Evolutionary conservation across 2,329 filamentous ascomycete genomes (phyloP), one percentile per base, ranked within the genome.

Genomic region (Pseudocercospora pini-densiflorae): DNA sequence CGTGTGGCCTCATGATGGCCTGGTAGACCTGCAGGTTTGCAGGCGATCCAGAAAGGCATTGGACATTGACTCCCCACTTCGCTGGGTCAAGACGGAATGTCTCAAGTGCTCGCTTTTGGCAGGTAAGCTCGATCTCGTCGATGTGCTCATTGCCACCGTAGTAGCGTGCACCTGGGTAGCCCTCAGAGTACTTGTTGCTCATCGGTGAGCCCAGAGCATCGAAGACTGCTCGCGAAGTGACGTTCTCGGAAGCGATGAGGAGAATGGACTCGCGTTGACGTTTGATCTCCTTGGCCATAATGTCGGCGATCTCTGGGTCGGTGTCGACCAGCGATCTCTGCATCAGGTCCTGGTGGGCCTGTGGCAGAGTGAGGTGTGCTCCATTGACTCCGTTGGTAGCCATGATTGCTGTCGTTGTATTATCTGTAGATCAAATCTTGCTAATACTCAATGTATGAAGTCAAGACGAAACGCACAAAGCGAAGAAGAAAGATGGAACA

Each of bases 131-230:
- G 77, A 97, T 93, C 82, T 92, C 87, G 82, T 99, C 95, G 74
- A 99, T 99, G 87, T 95, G 93, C 87, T 99, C 92, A 86, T 99
- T 99, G 79, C 95, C 95, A 79, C 95, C 95, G 79, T 99, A 99
- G 88, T 99, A 99, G 82, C 95, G 91, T 76, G 95, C 95, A 80
- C 95, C 95, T 73, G 95, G 95, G 82, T 97, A 97, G 72, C 95
- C 95, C 87, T 99, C 95, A 19, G 93, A 97, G 88, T 99, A 99
- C 86, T 99, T 99, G 89, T 99, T 84, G 83, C 78, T 93, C 92
- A 95, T 96, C 81, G 92, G 91, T 66, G 90, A 94, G 77, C 95
- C 95, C 72, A 99, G 89, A 68, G 95, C 95, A 84, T 99, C 94
- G 85, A 97, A 97, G 77, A 99, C 95, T 77, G 95, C 94, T 76